A percentile compares a stretch with the other conserved stretches of the same genome.
phyloP scores from a whole-genome alignment of 2,329 filamentous ascomycete genomes.

The Colletotrichum tabaci region DNA sequence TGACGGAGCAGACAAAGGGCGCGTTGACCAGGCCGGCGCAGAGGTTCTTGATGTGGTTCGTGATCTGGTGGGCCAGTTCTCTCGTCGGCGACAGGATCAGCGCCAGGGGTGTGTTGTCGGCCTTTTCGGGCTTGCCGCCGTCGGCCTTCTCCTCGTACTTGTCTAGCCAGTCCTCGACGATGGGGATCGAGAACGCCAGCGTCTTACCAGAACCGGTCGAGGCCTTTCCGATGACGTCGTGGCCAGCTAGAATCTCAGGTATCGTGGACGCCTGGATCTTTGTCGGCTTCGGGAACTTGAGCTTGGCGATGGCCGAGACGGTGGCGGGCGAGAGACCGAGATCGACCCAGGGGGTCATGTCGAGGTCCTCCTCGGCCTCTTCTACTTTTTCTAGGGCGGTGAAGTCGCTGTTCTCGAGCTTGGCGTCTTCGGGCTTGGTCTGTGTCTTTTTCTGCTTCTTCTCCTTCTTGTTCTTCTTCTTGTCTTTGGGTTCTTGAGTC shows the following conservation, averaged over 20 bases:
- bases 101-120: slow-evolving; percentile 72
- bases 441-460: slow-evolving; percentile 52
- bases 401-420: slow-evolving; percentile 67
- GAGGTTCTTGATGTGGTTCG: slow-evolving; percentile 84
- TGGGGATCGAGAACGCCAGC: slow-evolving; percentile 92
- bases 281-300: slow-evolving; percentile 87
- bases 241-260: slow-evolving; percentile 84
- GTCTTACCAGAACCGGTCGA: slow-evolving; percentile 98
- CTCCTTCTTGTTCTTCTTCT: slow-evolving; percentile 45
- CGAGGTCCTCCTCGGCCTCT: slow-evolving; percentile 73
- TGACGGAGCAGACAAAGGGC: slow-evolving; percentile 87
- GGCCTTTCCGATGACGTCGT: slow-evolving; percentile 95
- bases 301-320: slow-evolving; percentile 80
- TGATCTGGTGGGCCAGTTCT: slow-evolving; percentile 93
- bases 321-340: slow-evolving; percentile 81
- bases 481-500: slow-evolving; percentile 43
- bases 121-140: slow-evolving; percentile 47
- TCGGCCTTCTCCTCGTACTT: slow-evolving; percentile 45
- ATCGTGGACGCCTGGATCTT: slow-evolving; percentile 85
- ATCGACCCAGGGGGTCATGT: slow-evolving; percentile 84
- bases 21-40: slow-evolving; percentile 73
- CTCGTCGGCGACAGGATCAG: slow-evolving; percentile 92
- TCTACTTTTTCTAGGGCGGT: slow-evolving; percentile 68
- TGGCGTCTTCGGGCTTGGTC: slow-evolving; percentile 54
- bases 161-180: slow-evolving; percentile 86